Percentiles rank a stretch among this genome's conserved stretches.
Conservation (phyloP, 2,329 filamentous ascomycete genomes). For the Daldinia sp. region DNA sequence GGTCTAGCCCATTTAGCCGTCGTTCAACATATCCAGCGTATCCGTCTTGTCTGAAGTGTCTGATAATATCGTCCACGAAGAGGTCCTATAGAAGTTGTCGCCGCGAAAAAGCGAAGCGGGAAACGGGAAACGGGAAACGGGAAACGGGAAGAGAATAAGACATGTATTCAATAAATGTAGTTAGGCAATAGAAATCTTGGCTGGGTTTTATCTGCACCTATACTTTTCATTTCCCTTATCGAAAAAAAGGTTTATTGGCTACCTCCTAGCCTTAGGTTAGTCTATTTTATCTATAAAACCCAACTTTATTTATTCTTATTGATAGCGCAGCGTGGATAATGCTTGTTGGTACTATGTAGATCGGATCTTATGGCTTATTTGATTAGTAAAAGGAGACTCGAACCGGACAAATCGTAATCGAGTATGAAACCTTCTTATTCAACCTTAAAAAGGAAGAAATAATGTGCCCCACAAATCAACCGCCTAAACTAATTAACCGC, state of each 20-base stretch:
- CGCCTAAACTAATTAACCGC: too few species aligned
- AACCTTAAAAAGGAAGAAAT: too few species aligned
- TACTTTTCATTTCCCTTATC: background rate
- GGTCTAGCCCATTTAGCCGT: slow-evolving; percentile 20
- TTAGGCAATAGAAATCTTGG: background rate
- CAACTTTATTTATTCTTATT: background rate
- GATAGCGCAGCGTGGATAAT: background rate
- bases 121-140: too few species aligned
- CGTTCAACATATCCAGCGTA: too few species aligned
- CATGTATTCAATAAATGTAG: background rate
- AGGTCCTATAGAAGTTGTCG: background rate
- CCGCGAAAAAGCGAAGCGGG: background rate
- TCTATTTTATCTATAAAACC: background rate
- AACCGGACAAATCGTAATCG: too few species aligned
- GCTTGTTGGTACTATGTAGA: background rate
- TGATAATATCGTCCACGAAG: too few species aligned
- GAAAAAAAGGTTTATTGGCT: background rate
- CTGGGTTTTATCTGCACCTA: background rate
- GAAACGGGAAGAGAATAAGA: background rate
- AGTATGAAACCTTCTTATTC: too few species aligned
- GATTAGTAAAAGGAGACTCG: background rate
- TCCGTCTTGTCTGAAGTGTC: too few species aligned
- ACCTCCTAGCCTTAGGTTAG: too few species aligned
- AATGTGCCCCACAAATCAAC: too few species aligned
- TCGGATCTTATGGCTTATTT: background rate